Conservation (phyloP, 148 eudicot genomes). For the Diospyros kaki region DNA sequence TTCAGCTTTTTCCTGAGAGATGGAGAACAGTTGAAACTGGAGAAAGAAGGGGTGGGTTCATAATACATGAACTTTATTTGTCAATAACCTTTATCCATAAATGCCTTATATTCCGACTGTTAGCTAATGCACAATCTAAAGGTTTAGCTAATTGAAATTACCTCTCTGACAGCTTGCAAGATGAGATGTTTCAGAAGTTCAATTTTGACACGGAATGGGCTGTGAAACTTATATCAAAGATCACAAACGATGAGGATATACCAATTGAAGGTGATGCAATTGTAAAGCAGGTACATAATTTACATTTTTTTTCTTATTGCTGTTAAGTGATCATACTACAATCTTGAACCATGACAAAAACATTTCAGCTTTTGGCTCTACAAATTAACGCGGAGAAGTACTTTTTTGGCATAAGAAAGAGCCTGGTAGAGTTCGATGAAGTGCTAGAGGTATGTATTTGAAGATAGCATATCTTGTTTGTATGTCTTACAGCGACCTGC, state of each 20-base stretch:
- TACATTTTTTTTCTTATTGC: neutral
- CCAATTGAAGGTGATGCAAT: slow-evolving; percentile 81
- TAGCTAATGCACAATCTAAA: neutral
- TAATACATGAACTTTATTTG: no score
- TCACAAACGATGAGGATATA: slow-evolving; percentile 74
- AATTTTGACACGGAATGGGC: slow-evolving; percentile 96
- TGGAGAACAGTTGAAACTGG: no score
- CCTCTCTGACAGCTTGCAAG: slow-evolving; percentile 70
- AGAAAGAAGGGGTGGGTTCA: no score
- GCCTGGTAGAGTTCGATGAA: slow-evolving; percentile 97
- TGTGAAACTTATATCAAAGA: slow-evolving; percentile 68
- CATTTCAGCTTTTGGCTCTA: slow-evolving; percentile 69
- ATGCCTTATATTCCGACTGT: neutral
- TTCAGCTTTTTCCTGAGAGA: no score
- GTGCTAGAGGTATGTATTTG: slow-evolving; percentile 79
- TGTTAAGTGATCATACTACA: neutral
- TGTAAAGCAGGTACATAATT: slow-evolving; percentile 62
- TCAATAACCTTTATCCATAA: neutral
- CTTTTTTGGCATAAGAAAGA: slow-evolving; percentile 82
- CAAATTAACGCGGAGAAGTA: slow-evolving; percentile 89
- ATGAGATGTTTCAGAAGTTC: slow-evolving; percentile 97
- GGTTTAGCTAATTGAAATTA: slow-evolving; percentile 13
- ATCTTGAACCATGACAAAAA: neutral
- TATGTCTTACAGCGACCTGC: neutral
- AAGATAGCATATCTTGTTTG: neutral